phyloP scores from a whole-genome alignment of 1,284 basidiomycete species.

The Trichosporon faecale region DNA sequence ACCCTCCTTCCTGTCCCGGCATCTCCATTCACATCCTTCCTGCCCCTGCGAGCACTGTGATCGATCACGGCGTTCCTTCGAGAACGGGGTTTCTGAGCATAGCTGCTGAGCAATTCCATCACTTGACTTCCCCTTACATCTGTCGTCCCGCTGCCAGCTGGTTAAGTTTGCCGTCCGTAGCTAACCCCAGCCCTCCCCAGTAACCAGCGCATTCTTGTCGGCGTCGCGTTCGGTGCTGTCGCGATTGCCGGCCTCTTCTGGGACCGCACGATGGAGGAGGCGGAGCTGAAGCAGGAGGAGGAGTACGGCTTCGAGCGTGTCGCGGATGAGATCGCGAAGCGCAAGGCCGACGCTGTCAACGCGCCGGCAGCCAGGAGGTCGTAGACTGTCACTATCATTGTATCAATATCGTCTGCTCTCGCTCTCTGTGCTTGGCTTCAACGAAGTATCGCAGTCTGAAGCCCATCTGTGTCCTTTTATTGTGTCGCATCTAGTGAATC shows the following conservation, averaged over 20 bases:
- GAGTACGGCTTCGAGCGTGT: conserved; percentile 6
- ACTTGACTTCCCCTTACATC: no score
- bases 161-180: no score
- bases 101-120: no score
- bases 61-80: no score
- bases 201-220: conserved; percentile 10
- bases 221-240: conserved; percentile 1
- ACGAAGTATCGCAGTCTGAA: background rate
- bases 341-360: background rate
- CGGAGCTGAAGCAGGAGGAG: background rate
- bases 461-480: background rate
- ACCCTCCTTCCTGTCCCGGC: background rate
- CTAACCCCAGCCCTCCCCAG: conserved; percentile 10
- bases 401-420: background rate
- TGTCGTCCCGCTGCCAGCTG: no score
- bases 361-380: background rate
- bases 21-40: no score
- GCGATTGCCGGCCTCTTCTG: conserved; percentile 5
- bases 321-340: conserved; percentile 6
- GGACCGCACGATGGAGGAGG: conserved; percentile 6
- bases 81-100: no score
- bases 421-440: background rate
- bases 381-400: background rate
- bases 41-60: no score
- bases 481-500: conserved; percentile 16